Evolutionary conservation across 208 protist genomes (phyloP), one percentile per base, ranked within the genome.

Genomic region (Trypanosoma vivax): DNA sequence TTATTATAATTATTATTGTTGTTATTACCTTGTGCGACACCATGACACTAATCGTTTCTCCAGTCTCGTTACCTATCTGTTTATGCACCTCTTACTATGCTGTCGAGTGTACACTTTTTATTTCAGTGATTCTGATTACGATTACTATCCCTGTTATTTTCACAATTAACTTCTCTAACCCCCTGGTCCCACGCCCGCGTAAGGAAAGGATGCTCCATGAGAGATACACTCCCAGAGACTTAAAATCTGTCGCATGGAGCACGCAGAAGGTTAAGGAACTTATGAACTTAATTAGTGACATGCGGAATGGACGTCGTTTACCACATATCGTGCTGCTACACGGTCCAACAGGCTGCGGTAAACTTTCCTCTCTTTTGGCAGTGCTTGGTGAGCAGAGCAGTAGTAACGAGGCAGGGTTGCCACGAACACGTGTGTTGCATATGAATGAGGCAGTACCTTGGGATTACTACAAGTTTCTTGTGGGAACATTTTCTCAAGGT

Each of bases 311-410:
- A 11, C 11, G 28, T 28, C 66, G 30, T 10, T 28, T 30, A 3
- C 71, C 79, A 14, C 63, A 64, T 35, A 51, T 79, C 16, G 5
- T 79, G 9, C 66, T 94, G 1, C 74, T 94, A 6, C 78, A 90
- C 56, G 87, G 87, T 9, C 83, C 87, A 14, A 58, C 87, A 5
- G 87, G 87, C 1, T 79, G 76, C 45, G 83, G 62, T 1, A 94
- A 94, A 66, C 66, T 88, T 21, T 68, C 67, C 7, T 65, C 83
- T 21, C 60, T 88, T 9, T 39, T 62, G 9, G 66, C 80, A 25
- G 54, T 89, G 11, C 41, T 89, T 19, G 43, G 42, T 0, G 65
- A 73, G 13, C 45, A 39, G 27, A 34, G 16, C 13, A 46, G 46
- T 51, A 33, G 29, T 25, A 19, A 19, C 16, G 2, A 5, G 21